phyloP scores from a whole-genome alignment of 345 rosid genomes.

The Chamaenerion angustifolium region DNA sequence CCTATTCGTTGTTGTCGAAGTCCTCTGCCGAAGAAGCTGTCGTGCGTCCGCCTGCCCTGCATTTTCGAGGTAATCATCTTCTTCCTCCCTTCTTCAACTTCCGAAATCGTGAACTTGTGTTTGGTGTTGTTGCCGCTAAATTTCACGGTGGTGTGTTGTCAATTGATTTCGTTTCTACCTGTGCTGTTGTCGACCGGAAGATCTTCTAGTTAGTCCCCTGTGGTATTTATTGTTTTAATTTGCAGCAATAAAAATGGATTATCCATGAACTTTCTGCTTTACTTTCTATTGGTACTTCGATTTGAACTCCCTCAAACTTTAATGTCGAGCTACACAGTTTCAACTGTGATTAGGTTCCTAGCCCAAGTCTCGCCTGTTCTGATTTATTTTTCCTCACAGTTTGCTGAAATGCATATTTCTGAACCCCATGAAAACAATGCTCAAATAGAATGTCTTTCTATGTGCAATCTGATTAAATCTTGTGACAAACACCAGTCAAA shows the following conservation, averaged over 20 bases:
- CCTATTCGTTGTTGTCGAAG: too few species aligned
- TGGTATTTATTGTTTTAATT: background rate
- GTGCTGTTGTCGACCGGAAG: too few species aligned
- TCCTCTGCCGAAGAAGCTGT: too few species aligned
- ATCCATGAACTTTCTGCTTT: background rate
- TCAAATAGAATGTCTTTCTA: background rate
- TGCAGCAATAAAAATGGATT: background rate
- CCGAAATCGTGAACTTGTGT: too few species aligned
- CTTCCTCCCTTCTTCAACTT: too few species aligned
- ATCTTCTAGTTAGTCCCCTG: too few species aligned
- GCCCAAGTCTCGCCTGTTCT: background rate
- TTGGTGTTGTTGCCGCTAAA: too few species aligned
- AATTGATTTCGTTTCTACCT: too few species aligned
- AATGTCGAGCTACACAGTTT: background rate
- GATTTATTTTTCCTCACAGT: background rate
- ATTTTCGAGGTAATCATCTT: too few species aligned
- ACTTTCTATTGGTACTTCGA: background rate
- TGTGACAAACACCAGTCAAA: background rate
- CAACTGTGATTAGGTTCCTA: background rate
- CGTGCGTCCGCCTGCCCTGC: too few species aligned
- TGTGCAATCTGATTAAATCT: background rate
- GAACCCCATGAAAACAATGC: too few species aligned
- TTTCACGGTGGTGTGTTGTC: too few species aligned
- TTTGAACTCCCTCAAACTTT: background rate
- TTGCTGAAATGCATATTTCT: background rate